These are phyloP conservation scores for Diaporthe eres DNA, from an alignment of 2,329 filamentous ascomycete genomes.

Conservation along the genomic window DNA sequence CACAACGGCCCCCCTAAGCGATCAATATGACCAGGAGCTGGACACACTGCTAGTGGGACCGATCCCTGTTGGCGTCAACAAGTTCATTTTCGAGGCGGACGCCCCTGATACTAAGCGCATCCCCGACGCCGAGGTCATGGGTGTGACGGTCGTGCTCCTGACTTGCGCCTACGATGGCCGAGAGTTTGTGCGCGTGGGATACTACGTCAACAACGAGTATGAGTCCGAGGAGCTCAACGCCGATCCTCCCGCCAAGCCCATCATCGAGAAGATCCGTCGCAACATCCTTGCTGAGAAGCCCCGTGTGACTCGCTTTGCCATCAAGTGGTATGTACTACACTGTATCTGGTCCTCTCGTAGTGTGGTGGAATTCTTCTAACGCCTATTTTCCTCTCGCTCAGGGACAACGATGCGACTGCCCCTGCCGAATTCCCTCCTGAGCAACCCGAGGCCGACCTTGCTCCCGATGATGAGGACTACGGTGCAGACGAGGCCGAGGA, in stretches of 20 bases:
- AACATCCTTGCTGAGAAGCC: slow-evolving; percentile 98
- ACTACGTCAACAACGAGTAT: slow-evolving; percentile 99
- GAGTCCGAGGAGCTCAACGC: slow-evolving; percentile 89
- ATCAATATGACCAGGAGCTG: slow-evolving; percentile 98
- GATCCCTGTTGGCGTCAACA: slow-evolving; percentile 98
- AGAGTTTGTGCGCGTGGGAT: slow-evolving; percentile 97
- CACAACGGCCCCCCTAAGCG: slow-evolving; percentile 67
- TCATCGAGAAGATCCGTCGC: slow-evolving; percentile 91
- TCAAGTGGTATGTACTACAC: slow-evolving; percentile 85
- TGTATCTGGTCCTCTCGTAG: background rate
- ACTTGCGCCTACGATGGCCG: slow-evolving; percentile 96
- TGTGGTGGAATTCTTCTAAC: slow-evolving; percentile 13
- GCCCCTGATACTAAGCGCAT: slow-evolving; percentile 92
- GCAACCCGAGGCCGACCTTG: slow-evolving; percentile 93
- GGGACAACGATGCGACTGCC: slow-evolving; percentile 98
- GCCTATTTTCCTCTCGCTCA: slow-evolving; percentile 53
- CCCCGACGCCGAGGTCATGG: slow-evolving; percentile 93
- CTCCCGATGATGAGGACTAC: slow-evolving; percentile 89
- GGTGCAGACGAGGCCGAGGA: slow-evolving; percentile 90
- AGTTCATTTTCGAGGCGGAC: slow-evolving; percentile 97
- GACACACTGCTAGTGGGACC: slow-evolving; percentile 96
- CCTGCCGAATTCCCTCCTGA: slow-evolving; percentile 97
- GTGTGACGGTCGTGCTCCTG: slow-evolving; percentile 95
- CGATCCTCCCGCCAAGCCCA: slow-evolving; percentile 91
- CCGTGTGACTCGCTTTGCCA: slow-evolving; percentile 95